Base-by-base conservation (phyloP, 2,329 filamentous ascomycete genomes). In the Colletotrichum sojae region DNA sequence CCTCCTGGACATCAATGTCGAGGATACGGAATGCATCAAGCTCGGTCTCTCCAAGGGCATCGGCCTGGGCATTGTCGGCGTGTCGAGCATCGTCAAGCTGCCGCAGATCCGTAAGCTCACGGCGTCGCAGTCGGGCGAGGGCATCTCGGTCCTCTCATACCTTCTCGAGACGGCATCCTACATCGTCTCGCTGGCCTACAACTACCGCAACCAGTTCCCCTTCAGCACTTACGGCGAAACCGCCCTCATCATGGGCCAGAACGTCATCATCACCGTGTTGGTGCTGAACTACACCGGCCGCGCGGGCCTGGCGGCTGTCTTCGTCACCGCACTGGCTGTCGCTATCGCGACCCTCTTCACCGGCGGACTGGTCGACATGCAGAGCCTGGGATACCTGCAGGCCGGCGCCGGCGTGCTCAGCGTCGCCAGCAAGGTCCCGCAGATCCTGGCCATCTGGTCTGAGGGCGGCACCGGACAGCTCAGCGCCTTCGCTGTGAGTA, bases 151-250 rank as follows among this genome's bases (percentile, higher is more conserved):
- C 83, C 88, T 97, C 52, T 92, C 93, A 39, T 98, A 98, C 84
- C 86, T 96, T 40, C 93, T 99, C 78, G 96, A 99, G 85, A 98
- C 94, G 9, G 87, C 89, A 64, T 90, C 92, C 67, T 95, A 97
- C 83, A 87, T 98, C 75, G 97, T 98, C 81, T 92, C 91, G 5
- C 89, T 99, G 73, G 93, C 94, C 60, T 99, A 99, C 86, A 97
- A 97, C 80, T 86, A 93, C 73, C 94, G 96, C 78, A 94, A 94
- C 76, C 91, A 90, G 25, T 98, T 97, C 75, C 95, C 96, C 3
- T 98, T 99, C 83, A 97, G 92, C 86, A 99, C 96, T 12, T 99
- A 93, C 80, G 96, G 96, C 80, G 96, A 99, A 88, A 95, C 94
- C 31, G 94, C 93, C 45, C 86, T 98, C 76, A 98, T 99, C 75